A percentile compares a stretch with the other conserved stretches of the same genome.
These are phyloP conservation scores for Yarrowia hollandica DNA, from an alignment of 805 yeast species.

Conservation along the genomic window DNA sequence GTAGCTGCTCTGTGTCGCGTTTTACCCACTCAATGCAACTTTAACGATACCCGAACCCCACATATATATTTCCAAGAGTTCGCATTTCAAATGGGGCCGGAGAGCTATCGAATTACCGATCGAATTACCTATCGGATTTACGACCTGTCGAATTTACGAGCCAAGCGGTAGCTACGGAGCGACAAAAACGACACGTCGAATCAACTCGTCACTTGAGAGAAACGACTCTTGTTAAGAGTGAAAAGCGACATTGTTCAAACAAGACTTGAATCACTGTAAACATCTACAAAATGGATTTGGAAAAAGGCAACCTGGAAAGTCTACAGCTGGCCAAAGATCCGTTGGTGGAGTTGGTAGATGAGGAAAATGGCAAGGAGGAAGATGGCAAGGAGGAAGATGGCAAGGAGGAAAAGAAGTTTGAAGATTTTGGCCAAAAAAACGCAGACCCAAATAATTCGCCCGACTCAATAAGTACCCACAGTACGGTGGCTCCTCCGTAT, in stretches of 20 bases:
- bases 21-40: not conserved
- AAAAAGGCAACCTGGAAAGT: not conserved
- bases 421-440: slow-evolving; percentile 35
- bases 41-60: not conserved
- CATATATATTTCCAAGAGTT: not conserved
- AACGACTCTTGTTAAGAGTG: too few relatives aligned
- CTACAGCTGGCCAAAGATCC: not conserved
- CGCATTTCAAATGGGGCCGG: too few relatives aligned
- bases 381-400: not conserved
- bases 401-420: too few relatives aligned
- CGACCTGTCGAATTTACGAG: too few relatives aligned
- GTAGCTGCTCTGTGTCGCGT: not conserved
- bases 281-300: not conserved
- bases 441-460: slow-evolving; percentile 25
- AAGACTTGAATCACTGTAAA: too few relatives aligned
- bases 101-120: too few relatives aligned
- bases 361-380: not conserved
- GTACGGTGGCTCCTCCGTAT: not conserved
- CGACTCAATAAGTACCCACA: not conserved
- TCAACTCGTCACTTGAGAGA: too few relatives aligned
- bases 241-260: too few relatives aligned
- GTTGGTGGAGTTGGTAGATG: not conserved
- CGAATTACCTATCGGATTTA: too few relatives aligned
- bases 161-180: too few relatives aligned
- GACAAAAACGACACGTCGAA: too few relatives aligned